Conservation (phyloP, 306 rosid genomes). For the Trifolium subterraneum region DNA sequence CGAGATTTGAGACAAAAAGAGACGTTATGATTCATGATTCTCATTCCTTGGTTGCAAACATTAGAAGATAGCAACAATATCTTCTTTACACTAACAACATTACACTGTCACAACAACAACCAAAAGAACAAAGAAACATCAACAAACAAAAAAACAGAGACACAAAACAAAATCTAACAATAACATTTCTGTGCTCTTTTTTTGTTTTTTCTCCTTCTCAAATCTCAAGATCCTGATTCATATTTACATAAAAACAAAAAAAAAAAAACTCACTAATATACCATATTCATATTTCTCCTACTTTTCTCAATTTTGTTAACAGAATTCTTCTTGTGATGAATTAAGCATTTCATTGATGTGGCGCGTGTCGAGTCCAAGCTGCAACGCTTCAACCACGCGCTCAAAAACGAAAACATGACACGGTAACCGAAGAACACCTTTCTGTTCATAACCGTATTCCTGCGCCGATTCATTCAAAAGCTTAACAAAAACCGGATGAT, state of each 20-base stretch:
- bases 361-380: conserved; percentile 61
- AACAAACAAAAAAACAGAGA: not conserved
- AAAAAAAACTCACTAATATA: conserved; percentile 41
- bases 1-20: not conserved
- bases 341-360: conserved; percentile 60
- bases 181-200: conserved; percentile 28
- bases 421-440: conserved; percentile 85
- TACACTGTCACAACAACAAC: conserved; percentile 33
- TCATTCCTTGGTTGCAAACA: conserved; percentile 45
- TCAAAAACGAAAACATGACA: conserved; percentile 81
- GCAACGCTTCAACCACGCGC: conserved; percentile 79
- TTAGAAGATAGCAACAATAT: conserved; percentile 22
- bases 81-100: conserved; percentile 48
- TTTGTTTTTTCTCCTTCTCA: not conserved
- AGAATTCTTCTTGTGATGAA: conserved; percentile 45
- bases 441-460: conserved; percentile 91
- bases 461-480: conserved; percentile 85
- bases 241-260: conserved; percentile 55
- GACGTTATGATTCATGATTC: conserved; percentile 28
- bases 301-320: not conserved
- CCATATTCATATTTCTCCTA: conserved; percentile 29
- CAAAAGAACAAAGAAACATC: conserved; percentile 9
- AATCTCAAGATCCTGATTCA: conserved; percentile 42
- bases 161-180: conserved; percentile 16
- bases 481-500: conserved; percentile 85